Conservation (phyloP, 257 asterid genomes). For the Forsythia viridissima region DNA sequence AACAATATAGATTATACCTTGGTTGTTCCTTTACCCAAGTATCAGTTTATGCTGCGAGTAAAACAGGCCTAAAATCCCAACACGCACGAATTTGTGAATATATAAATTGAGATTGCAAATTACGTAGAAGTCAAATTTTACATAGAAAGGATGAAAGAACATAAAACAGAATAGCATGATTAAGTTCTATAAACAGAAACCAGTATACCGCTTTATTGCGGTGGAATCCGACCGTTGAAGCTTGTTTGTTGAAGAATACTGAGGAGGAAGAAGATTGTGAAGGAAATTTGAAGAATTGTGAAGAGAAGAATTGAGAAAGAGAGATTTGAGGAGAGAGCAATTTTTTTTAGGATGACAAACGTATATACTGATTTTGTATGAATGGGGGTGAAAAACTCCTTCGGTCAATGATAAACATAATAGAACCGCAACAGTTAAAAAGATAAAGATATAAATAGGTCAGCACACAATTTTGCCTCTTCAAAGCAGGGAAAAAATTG, state of each 20-base stretch:
- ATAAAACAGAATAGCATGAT: neutral
- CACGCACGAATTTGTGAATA: neutral
- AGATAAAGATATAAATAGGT: neutral
- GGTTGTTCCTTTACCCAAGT: neutral
- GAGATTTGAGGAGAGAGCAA: no score
- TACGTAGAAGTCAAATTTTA: neutral
- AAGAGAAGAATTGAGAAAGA: no score
- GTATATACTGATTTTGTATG: no score
- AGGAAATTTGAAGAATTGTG: no score
- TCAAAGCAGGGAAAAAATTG: neutral
- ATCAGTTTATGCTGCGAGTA: neutral
- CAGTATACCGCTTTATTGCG: no score
- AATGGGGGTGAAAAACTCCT: no score
- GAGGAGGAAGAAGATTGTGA: no score
- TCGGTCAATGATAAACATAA: neutral
- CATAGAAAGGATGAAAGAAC: neutral
- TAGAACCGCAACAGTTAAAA: neutral
- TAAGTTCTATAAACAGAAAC: neutral
- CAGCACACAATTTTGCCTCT: neutral
- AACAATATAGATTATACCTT: neutral
- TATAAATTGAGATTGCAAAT: neutral
- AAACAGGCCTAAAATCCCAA: neutral
- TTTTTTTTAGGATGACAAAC: no score
- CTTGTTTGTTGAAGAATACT: no score
- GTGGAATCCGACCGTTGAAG: no score